Percentiles rank a stretch among this genome's conserved stretches.
These are phyloP conservation scores for Chaetomiaceae sp. DNA, from an alignment of 2,329 filamentous ascomycete species.

Conservation along the genomic window DNA sequence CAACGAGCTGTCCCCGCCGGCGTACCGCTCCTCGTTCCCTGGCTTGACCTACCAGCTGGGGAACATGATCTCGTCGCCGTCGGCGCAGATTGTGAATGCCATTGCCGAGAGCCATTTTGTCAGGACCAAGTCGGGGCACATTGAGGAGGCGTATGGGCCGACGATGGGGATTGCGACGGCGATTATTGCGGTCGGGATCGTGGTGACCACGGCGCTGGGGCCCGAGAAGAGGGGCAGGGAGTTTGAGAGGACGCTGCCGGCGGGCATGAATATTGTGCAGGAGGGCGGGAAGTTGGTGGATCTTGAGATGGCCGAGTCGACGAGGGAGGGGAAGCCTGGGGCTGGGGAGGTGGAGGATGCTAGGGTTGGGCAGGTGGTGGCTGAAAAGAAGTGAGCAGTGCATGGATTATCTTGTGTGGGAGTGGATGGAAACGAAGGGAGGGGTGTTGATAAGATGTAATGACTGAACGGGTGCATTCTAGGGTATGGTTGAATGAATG, in stretches of 20 bases:
- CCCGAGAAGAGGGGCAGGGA: conserved; percentile 68
- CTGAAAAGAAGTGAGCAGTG: too few species aligned
- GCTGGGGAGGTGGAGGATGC: not conserved
- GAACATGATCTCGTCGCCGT: conserved; percentile 69
- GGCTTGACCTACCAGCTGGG: conserved; percentile 71
- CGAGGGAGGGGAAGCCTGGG: not conserved
- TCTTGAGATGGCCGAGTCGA: conserved; percentile 15
- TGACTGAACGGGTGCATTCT: too few species aligned
- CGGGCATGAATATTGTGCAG: conserved; percentile 36
- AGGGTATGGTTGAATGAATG: too few species aligned
- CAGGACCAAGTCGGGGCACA: conserved; percentile 48
- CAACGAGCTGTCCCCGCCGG: conserved; percentile 66
- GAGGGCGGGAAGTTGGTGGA: conserved; percentile 10
- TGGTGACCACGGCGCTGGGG: conserved; percentile 62
- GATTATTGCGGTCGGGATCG: conserved; percentile 69
- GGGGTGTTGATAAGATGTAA: too few species aligned
- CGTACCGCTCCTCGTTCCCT: conserved; percentile 66
- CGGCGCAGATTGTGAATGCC: conserved; percentile 73
- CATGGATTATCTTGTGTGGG: too few species aligned
- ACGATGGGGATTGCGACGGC: conserved; percentile 73
- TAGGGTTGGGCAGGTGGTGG: too few species aligned
- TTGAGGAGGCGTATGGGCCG: conserved; percentile 66
- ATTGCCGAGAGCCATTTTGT: conserved; percentile 61
- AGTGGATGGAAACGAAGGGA: too few species aligned
- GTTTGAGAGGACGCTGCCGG: conserved; percentile 59